Base-by-base conservation (phyloP, 2,329 filamentous ascomycete species). In the Neopestalotiopsis sp. region DNA sequence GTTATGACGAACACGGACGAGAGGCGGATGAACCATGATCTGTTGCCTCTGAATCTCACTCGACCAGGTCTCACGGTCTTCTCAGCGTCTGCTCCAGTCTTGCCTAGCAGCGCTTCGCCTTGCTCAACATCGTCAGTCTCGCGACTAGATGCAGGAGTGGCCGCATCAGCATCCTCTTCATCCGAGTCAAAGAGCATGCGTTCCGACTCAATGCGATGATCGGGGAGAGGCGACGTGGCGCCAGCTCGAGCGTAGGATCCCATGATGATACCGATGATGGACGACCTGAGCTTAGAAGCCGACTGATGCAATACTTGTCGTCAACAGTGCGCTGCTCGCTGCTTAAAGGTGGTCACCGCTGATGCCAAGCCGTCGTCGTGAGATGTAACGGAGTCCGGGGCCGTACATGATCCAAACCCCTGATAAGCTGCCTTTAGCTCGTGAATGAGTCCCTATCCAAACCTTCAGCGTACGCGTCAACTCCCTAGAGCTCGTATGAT, bases 21-120 rank as follows among this genome's bases (percentile, higher is more conserved):
- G n/a, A 64, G 64, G n/a, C 38, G 49, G 32, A 68, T n/a, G 13
- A 67, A 56, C 71, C 73, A 73, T n/a, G 58, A 61, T 30, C 68
- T 45, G 68, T 61, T 66, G 5, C 62, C 68, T 30, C 66, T 53
- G 5, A 30, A 24, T 9, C 45, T 57, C 14, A 53, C 17, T 14
- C 34, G 62, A 10, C 58, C 34, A 6, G 42, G 28, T n/a, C 40
- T 34, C 10, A 38, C 57, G n/a, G 67, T 20, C 30, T 66, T 66
- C 57, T 70, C 71, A 14, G 70, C 42, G 45, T 67, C 65, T 24
- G 67, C 40, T 45, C 58, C 57, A 14, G 66, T 56, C 14, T 56
- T 56, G 28, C 65, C 53, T 24, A 72, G 63, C 24, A 73, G 64
- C 24, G 67, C 57, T 34, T 68, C 67, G 14, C 66, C 68, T 61